Evolutionary conservation across 108 stramenopile genomes (phyloP), one percentile per base, ranked within the genome.

Genomic region (Skeletonema costatum): DNA sequence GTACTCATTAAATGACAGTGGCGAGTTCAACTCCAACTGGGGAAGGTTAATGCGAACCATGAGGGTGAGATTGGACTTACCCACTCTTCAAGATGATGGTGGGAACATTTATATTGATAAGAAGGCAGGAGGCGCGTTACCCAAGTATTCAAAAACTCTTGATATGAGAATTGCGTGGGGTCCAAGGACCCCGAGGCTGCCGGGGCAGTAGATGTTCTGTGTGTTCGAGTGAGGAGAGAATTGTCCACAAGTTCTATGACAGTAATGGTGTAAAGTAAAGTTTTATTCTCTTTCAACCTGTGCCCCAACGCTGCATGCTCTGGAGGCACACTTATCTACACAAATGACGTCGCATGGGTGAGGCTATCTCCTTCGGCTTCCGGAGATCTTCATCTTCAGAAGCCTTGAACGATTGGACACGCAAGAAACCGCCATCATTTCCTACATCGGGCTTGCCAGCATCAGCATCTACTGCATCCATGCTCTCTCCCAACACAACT

Each of bases 1-100:
- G 5, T 10, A 21, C 5, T 56, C 7, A 21, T 56, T 5, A 0
- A 56, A 19, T 56, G 0, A 0, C 53, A 73, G 75, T 74, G 85
- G 85, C 5, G 85, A 85, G 62, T 82, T 60, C 50, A 85, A 82
- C 60, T 73, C 71, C 21, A 85, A 85, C 62, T 85, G 85, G 85
- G 85, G 85, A 4, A 68, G 66, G 59, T 44, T 82, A 32, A 30
- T 82, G 32, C 61, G 81, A 39, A 64, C 63, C 2, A 64, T 64
- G 63, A 35, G 63, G 63, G 63, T 64, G 33, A 35, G 63, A 19
- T 10, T 64, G 7, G 38, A 64, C 63, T 9, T 35, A 4, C 25
- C 21, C 53, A 29, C 8, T 56, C 19, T 56, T 64, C 63, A 25
- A 39, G 35, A 64, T 19, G 63, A 35, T n/a, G 6, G 17, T 35